These are phyloP conservation scores for Gentiana macrophylla DNA, from an alignment of 257 asterid species.

Conservation along the genomic window DNA sequence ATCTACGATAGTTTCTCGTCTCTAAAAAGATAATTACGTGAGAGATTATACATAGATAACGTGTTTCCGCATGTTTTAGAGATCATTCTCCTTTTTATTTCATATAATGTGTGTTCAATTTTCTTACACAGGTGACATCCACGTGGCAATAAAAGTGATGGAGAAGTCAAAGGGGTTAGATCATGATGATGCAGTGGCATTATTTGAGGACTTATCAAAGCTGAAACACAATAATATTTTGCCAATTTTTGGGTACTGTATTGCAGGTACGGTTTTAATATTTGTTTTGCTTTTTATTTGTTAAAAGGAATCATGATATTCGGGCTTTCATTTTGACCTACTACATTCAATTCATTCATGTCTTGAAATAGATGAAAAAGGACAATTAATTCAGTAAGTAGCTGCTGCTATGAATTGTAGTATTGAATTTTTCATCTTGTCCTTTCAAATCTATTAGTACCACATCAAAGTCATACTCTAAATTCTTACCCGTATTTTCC, in stretches of 20 bases:
- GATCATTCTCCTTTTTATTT: no score
- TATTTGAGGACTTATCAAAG: constrained; percentile 61
- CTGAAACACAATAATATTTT: constrained; percentile 73
- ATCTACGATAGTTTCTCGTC: no score
- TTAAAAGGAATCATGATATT: background rate
- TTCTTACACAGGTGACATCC: constrained; percentile 53
- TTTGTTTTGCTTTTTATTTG: background rate
- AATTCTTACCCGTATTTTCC: no score
- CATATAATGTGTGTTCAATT: no score
- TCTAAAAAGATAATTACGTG: no score
- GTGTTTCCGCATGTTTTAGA: no score
- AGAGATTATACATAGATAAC: no score
- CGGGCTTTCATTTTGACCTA: constrained; percentile 11
- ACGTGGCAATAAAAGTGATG: constrained; percentile 88
- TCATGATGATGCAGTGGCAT: constrained; percentile 52
- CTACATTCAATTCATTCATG: constrained; percentile 56
- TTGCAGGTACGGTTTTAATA: constrained; percentile 49
- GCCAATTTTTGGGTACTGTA: constrained; percentile 80
- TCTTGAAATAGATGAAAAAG: constrained; percentile 19
- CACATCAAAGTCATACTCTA: no score
- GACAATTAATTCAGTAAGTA: constrained; percentile 3
- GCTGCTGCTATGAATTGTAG: constrained; percentile 28
- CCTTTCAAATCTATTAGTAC: no score
- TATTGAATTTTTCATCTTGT: background rate
- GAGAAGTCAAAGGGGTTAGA: constrained; percentile 52